Base-by-base conservation (phyloP, 176 grass and related monocot genomes). In the Bolboschoenus planiculmis region DNA sequence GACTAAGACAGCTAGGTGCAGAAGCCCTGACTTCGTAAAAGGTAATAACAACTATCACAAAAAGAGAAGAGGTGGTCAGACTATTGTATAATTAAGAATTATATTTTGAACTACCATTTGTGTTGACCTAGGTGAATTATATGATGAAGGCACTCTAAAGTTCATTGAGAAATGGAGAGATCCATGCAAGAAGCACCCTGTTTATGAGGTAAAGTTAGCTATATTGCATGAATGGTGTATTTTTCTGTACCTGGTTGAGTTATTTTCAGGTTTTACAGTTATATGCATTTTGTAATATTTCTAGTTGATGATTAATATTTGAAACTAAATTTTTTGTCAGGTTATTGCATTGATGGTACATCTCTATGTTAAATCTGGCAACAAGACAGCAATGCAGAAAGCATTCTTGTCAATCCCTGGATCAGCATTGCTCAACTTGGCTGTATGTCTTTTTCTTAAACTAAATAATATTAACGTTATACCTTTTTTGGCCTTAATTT, bases 81-180 rank as follows among this genome's bases (percentile, higher is more conserved):
- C 62, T 62, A 61, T 23, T 14, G 4, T 61, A 33, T 50, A 36
- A 10, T 23, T 60, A 39, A 58, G 3, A 16, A 58, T 39, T 15
- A 37, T 61, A 42, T 39, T 56, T 56, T 39, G 29, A 36, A 54
- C 21, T 10, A 54, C 16, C 54, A 54, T 78, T 24, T 78, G 2
- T 30, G n/a, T 54, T 78, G 40, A 81, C 67, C 18, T 57, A 83
- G 80, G 33, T 11, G 14, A 66, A 43, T 46, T 66, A 27, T 42
- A 64, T 83, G 80, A 83, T 34, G 57, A 66, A 62, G 23, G 18
- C 7, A 66, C 43, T 78, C 20, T 16, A 48, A 40, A 83, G 37
- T 83, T 83, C 56, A 61, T 83, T 61, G 53, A 57, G 27, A 83
- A 24, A 62, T 83, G 80, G 80, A 83, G 56, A 83, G 80, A 66